Evolutionary conservation across 192 early-diverging fungal genomes (phyloP), one percentile per base, ranked within the genome.

Genomic region (Coemansia sp.): DNA sequence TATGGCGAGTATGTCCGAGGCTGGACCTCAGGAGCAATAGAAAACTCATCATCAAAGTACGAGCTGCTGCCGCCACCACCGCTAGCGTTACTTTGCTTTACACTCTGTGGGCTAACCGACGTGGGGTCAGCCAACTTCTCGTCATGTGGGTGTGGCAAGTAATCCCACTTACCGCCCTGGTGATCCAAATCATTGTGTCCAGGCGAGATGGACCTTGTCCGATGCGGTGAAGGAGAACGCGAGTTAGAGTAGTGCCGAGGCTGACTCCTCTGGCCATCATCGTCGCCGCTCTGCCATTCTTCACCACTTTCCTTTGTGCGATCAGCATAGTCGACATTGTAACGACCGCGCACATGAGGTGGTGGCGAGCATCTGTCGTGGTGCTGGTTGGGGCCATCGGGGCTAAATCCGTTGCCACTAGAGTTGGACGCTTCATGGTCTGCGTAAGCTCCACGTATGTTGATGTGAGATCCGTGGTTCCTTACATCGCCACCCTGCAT

Each of bases 1-100:
- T 58, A 58, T 58, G 55, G 55, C 6, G 55, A 58, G 55, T 33
- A 58, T 35, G 32, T n/a, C 55, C 55, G 55, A n/a, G 55, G 55
- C 30, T 58, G 55, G 5, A 58, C 55, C 35, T 58, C 55, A 6
- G 55, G 55, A 17, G 55, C 55, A 58, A 58, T 58, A 8, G 55
- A 58, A 58, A 58, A 58, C 55, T 58, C 55, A 17, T 58, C 55
- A 17, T 58, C 55, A 17, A 35, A 58, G 55, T 58, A 58, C 5
- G 55, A 58, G 55, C 32, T 58, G 30, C 55, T 58, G 55, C 55
- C 53, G 17, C 28, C 53, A 1, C 53, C 53, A 11, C 26, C 53
- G 26, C 53, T 55, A 16, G 9, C 19, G 19, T 19, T 55, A 11
- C 30, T 30, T 17, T 58, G 55, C 55, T 58, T 58, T 30, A 16